Evolutionary conservation across 1,139 yeast species (phyloP).

Genomic region (Wickerhamiella pararugosa): DNA sequence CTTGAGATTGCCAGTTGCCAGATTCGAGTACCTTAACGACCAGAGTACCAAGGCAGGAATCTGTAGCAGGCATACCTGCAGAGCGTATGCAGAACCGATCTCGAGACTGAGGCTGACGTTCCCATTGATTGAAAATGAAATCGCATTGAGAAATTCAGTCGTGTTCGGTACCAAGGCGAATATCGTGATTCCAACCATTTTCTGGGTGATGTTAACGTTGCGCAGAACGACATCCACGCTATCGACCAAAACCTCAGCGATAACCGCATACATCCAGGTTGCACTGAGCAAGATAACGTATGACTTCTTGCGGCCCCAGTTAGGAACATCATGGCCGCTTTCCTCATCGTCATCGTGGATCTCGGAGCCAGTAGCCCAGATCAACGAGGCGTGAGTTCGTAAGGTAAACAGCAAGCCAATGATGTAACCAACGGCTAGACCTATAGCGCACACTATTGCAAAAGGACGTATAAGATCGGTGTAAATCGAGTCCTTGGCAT

Average conservation of each 20-base stretch:
- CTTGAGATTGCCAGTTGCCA: constrained; percentile 18
- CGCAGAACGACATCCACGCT: constrained; percentile 81
- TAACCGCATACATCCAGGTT: constrained; percentile 74
- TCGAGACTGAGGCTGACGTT: constrained; percentile 89
- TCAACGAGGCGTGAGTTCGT: constrained; percentile 89
- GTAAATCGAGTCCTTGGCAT: constrained; percentile 45
- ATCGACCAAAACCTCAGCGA: constrained; percentile 88
- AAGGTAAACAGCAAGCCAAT: constrained; percentile 87
- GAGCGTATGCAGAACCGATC: constrained; percentile 92
- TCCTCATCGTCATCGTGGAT: constrained; percentile 18
- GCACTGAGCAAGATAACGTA: constrained; percentile 74
- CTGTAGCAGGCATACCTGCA: constrained; percentile 90
- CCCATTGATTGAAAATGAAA: constrained; percentile 90
- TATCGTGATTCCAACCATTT: constrained; percentile 80
- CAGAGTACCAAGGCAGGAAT: constrained; percentile 80
- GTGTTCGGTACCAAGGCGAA: constrained; percentile 96
- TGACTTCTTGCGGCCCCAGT: constrained; percentile 84
- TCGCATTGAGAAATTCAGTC: constrained; percentile 92
- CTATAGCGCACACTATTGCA: constrained; percentile 62
- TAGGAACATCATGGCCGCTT: constrained; percentile 92
- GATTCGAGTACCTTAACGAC: constrained; percentile 32
- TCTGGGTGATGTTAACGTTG: constrained; percentile 67
- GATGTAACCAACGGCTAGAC: constrained; percentile 71
- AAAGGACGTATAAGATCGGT: constrained; percentile 59
- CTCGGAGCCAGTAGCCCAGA: constrained; percentile 54